Evolutionary conservation across 495 filamentous ascomycete species (phyloP).

Genomic region (Penicillium psychrofluorescens): DNA sequence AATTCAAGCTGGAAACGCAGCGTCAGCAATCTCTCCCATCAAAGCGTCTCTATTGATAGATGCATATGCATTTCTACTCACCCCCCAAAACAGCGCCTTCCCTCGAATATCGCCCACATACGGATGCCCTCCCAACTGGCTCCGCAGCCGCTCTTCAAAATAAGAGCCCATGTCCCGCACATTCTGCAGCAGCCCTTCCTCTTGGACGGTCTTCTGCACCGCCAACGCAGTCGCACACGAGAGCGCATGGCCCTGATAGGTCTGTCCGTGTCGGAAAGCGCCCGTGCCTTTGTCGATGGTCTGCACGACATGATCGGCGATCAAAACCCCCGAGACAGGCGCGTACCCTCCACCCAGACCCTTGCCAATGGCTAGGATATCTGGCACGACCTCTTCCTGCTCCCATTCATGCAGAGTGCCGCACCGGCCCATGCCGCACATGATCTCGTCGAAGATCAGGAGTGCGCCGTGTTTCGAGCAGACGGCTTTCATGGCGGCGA

Average conservation of each 20-base stretch:
- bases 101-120: conserved; percentile 53
- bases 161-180: conserved; percentile 38
- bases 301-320: conserved; percentile 45
- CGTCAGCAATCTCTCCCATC: background rate
- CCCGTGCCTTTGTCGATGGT: conserved; percentile 49
- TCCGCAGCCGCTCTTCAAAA: conserved; percentile 29
- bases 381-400: conserved; percentile 53
- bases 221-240: conserved; percentile 49
- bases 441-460: conserved; percentile 69
- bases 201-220: conserved; percentile 43
- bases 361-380: conserved; percentile 67
- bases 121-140: conserved; percentile 25
- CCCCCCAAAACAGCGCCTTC: conserved; percentile 50
- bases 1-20: conserved; percentile 43
- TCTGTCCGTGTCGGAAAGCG: conserved; percentile 50
- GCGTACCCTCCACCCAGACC: conserved; percentile 60
- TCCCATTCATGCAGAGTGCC: conserved; percentile 66
- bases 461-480: conserved; percentile 61
- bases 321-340: conserved; percentile 54
- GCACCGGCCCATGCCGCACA: conserved; percentile 69
- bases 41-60: no score
- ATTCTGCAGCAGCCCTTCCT: conserved; percentile 43
- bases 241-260: conserved; percentile 53
- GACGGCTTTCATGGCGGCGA: conserved; percentile 52
- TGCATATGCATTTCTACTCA: conserved; percentile 19